These are phyloP conservation scores for Aspergillus indologenus DNA, from an alignment of 495 filamentous ascomycete genomes.

Conservation along the genomic window DNA sequence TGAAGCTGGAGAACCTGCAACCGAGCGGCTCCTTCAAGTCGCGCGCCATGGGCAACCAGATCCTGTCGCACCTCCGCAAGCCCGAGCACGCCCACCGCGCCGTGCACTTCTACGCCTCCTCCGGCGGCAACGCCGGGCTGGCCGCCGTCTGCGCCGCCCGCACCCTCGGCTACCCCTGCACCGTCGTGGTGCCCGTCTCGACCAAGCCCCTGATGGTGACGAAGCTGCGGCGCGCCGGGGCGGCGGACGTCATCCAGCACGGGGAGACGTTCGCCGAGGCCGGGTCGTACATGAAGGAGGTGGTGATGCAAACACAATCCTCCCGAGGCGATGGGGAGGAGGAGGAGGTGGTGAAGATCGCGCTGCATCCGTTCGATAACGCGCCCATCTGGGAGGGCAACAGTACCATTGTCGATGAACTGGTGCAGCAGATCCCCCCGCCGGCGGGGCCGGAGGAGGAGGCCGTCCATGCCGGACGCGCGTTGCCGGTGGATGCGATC, in stretches of 20 bases:
- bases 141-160: conserved; percentile 79
- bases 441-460: conserved; percentile 34
- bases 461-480: conserved; percentile 31
- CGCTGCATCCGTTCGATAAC: conserved; percentile 79
- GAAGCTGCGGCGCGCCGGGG: conserved; percentile 68
- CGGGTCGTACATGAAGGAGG: conserved; percentile 64
- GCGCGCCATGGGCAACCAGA: conserved; percentile 77
- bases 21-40: conserved; percentile 96
- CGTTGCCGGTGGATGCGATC: conserved; percentile 58
- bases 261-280: conserved; percentile 77
- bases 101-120: conserved; percentile 83
- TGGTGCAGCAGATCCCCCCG: conserved; percentile 54
- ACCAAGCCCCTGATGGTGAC: conserved; percentile 69
- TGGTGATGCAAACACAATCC: conserved; percentile 46
- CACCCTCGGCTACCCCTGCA: conserved; percentile 66
- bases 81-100: conserved; percentile 33
- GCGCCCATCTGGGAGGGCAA: conserved; percentile 80
- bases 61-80: conserved; percentile 55
- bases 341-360: conserved; percentile 70
- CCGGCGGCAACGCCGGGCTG: conserved; percentile 88
- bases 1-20: conserved; percentile 93
- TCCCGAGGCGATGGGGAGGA: conserved; percentile 19
- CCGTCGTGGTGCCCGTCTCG: conserved; percentile 72
- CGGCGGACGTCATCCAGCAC: conserved; percentile 63
- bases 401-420: conserved; percentile 69